A percentile compares a stretch with the other conserved stretches of the same genome.
These are phyloP conservation scores for Annona cherimola DNA, from an alignment of 164 flowering plant species.

Conservation along the genomic window DNA sequence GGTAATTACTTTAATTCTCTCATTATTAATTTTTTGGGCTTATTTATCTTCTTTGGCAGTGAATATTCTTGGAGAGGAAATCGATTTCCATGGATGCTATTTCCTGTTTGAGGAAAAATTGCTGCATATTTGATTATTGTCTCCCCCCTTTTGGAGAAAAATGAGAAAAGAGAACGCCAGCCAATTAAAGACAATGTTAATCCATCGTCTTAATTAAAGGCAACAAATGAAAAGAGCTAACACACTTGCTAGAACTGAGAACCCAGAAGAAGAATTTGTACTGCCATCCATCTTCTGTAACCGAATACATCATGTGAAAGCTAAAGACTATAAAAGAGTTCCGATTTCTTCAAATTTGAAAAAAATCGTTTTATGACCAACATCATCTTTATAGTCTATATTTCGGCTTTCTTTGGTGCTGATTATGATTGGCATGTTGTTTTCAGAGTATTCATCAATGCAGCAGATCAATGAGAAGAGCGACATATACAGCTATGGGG, in stretches of 20 bases:
- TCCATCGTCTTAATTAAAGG: too few species aligned
- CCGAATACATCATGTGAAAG: too few species aligned
- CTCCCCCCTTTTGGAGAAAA: neutral
- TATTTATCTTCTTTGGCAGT: neutral
- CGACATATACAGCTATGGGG: constrained; percentile 91
- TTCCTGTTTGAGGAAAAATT: neutral
- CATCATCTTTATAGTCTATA: too few species aligned
- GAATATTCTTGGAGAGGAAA: neutral
- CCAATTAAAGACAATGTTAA: too few species aligned
- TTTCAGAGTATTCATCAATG: constrained; percentile 75
- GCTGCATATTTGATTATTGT: neutral
- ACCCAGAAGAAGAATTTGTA: too few species aligned
- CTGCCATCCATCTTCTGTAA: too few species aligned
- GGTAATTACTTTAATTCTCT: constrained; percentile 36
- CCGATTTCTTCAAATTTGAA: too few species aligned
- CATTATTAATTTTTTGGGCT: neutral
- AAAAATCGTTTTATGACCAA: too few species aligned
- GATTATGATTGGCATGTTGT: neutral
- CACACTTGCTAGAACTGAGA: too few species aligned
- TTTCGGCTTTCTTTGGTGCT: too few species aligned
- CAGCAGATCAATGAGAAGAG: constrained; percentile 78
- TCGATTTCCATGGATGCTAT: neutral
- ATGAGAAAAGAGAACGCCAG: neutral
- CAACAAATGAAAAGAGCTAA: too few species aligned
- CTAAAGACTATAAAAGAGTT: too few species aligned